Percentiles rank a stretch among this genome's conserved stretches.
Conservation (phyloP, 2,329 filamentous ascomycete species). For the Hymenoscyphus fraxineus region DNA sequence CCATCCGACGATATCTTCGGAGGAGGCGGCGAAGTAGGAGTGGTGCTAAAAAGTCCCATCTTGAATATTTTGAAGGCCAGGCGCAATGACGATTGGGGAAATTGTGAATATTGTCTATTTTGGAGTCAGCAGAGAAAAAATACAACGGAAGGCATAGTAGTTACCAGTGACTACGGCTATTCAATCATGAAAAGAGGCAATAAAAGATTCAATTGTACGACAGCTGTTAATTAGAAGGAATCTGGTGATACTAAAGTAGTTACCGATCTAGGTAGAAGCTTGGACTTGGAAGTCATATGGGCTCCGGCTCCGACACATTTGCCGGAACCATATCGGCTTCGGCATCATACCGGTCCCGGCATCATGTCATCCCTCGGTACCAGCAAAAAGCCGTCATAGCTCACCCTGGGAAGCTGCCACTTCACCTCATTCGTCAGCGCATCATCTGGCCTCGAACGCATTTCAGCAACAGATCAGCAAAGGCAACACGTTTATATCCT, state of each 20-base stretch:
- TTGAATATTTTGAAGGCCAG: slow-evolving; percentile 1
- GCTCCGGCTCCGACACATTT: too few relatives aligned
- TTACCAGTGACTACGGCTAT: neutral
- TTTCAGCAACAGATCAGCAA: neutral
- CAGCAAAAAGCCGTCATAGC: neutral
- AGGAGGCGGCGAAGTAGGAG: slow-evolving; percentile 36
- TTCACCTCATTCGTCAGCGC: slow-evolving; percentile 3
- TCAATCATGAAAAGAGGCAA: neutral
- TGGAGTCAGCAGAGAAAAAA: neutral
- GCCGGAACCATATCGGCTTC: too few relatives aligned
- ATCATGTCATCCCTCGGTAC: too few relatives aligned
- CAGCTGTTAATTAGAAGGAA: too few relatives aligned
- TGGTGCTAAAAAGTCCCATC: slow-evolving; percentile 50
- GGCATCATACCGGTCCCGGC: too few relatives aligned
- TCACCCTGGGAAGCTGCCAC: slow-evolving; percentile 16
- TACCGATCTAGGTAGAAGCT: too few relatives aligned
- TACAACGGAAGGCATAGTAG: neutral
- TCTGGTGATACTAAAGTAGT: too few relatives aligned
- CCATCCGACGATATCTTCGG: slow-evolving; percentile 50
- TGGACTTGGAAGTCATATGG: too few relatives aligned
- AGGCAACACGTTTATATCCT: neutral
- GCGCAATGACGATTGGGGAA: neutral
- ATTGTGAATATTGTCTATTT: neutral
- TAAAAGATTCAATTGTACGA: too few relatives aligned
- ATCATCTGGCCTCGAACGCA: neutral